Evolutionary conservation across 2,329 filamentous ascomycete genomes (phyloP).

Genomic region (Pyrenochaeta sp.): DNA sequence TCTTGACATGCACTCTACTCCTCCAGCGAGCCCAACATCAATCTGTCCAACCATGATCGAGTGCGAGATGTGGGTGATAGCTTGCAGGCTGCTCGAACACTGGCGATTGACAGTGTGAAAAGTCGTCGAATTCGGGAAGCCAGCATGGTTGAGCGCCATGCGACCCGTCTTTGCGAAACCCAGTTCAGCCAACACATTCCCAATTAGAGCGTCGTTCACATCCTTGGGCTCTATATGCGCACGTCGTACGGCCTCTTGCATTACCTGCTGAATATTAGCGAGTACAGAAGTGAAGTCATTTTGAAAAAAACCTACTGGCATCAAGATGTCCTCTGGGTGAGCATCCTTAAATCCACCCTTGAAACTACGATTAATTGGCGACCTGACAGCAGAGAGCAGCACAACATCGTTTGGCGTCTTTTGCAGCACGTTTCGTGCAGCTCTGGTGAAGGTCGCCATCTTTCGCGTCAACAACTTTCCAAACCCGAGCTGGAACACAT

Average conservation of each 20-base stretch:
- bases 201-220: constrained; percentile 52
- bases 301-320: constrained; percentile 66
- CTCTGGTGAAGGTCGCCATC: constrained; percentile 42
- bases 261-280: constrained; percentile 67
- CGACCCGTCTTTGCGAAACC: constrained; percentile 91
- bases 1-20: constrained; percentile 87
- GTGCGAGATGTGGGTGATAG: constrained; percentile 91
- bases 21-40: constrained; percentile 84
- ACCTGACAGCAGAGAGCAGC: constrained; percentile 88
- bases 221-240: constrained; percentile 34
- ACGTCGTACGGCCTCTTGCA: constrained; percentile 61
- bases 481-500: constrained; percentile 2
- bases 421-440: constrained; percentile 68
- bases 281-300: constrained; percentile 63
- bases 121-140: constrained; percentile 86
- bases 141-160: constrained; percentile 85
- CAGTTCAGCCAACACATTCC: constrained; percentile 81
- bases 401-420: constrained; percentile 96
- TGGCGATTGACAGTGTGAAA: constrained; percentile 90
- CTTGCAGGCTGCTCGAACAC: constrained; percentile 95
- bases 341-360: constrained; percentile 98
- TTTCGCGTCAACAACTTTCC: constrained; percentile 3
- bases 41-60: constrained; percentile 82
- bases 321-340: constrained; percentile 81
- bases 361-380: constrained; percentile 83